Evolutionary conservation across 2,329 filamentous ascomycete genomes (phyloP), one percentile per base, ranked within the genome.

Genomic region (Botryotinia convoluta): DNA sequence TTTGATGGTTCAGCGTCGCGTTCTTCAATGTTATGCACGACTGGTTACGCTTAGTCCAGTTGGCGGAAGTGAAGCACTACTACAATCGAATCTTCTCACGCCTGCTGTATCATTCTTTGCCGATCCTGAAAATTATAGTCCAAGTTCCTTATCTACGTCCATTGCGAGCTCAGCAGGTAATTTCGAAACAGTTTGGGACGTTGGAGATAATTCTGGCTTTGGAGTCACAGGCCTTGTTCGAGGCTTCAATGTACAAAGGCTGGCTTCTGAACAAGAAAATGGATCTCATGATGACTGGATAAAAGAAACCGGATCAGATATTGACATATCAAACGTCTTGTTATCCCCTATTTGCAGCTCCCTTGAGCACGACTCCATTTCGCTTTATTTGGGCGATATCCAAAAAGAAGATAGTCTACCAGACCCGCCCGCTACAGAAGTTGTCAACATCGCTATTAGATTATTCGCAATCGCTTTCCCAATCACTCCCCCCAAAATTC

Each of bases 171-270:
- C 95, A 26, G 93, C 94, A 1, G 94, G 93, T 9, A 92, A 90
- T 4, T 98, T 98, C 79, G 96, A 99, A 79, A 95, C 91, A 0
- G 89, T 99, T 57, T 99, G 96, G 96, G 95, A 98, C 75, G 89
- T 97, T 10, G 92, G 91, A 14, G 96, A 99, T 81, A 98, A 98
- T 80, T 95, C 91, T 78, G 95, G 95, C 1, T 98, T 97, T 82
- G 96, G 97, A 4, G 91, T 99, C 26, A 97, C 93, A 16, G 93
- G 95, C 1, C 85, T 98, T 35, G 90, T 97, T 1, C 87, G 89
- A 35, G 93, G 94, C 0, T 94, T 96, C 80, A 88, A 91, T 71
- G 86, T 94, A 29, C 90, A 87, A 78, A 88, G 87, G 39, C 86
- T 95, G 73, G 90, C 90, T 22, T 92, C 93, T 42, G 91, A 92